Evolutionary conservation across 176 grass and related monocot genomes (phyloP), one percentile per base, ranked within the genome.

Genomic region (Pontederia crassipes): DNA sequence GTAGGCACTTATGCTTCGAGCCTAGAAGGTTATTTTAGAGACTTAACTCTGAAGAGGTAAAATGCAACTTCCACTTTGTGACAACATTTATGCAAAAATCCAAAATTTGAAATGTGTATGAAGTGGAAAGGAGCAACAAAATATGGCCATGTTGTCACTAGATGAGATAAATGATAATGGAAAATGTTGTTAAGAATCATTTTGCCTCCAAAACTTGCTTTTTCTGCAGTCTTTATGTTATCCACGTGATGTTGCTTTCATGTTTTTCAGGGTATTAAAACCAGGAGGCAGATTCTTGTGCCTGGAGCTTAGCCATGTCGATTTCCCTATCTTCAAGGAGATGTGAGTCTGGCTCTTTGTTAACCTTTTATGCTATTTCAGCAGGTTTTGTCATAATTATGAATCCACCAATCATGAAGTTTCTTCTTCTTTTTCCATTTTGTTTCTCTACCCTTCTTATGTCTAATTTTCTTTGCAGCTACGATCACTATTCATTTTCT

Each of bases 261-360:
- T 62, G 11, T 82, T 48, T 71, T 78, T 75, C 73, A 95, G 87
- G 66, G 84, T 97, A 69, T 58, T 97, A 65, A 97, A 91, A 64
- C 59, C 71, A 82, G 83, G 92, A 46, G 92, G 92, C 18, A 85
- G 92, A 46, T 91, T 97, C 55, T 72, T 97, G 17, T 97, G 87
- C 67, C 77, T 97, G 66, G 92, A 97, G 71, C 76, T 97, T 74
- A 97, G 92, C 58, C 92, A 91, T 79, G 81, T 88, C 45, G 84
- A 97, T 60, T 62, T 77, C 53, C 83, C 84, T 1, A 1, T 91
- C 63, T 91, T 97, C 49, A 97, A 97, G 61, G 45, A 91, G 63
- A 72, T 97, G 87, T 97, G 73, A 88, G 87, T 85, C 62, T 57
- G 8, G n/a, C 14, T 61, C 35, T 12, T 13, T 49, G 45, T 50